phyloP scores from a whole-genome alignment of 2,329 filamentous ascomycete genomes.

The Penicillium paneum region DNA sequence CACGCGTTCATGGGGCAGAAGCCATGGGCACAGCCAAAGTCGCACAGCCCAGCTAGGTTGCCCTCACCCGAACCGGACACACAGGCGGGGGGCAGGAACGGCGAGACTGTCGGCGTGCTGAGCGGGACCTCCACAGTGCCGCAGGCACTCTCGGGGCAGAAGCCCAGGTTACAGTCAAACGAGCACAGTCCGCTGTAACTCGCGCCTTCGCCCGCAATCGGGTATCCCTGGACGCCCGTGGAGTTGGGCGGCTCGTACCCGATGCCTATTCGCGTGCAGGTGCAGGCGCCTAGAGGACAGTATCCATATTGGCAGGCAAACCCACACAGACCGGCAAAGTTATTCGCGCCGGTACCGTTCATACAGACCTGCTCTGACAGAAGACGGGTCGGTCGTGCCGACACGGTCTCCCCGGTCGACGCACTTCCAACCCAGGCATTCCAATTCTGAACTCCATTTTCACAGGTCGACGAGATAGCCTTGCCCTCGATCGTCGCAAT shows the following conservation, averaged over 20 bases:
- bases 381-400: not conserved
- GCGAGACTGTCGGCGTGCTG: constrained; percentile 7
- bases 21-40: not conserved
- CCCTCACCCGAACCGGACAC: not conserved
- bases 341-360: not conserved
- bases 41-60: not conserved
- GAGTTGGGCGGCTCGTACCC: not conserved
- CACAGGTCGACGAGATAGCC: not conserved
- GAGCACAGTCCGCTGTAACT: constrained; percentile 15
- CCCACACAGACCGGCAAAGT: not conserved
- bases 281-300: constrained; percentile 9
- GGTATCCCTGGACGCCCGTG: constrained; percentile 7
- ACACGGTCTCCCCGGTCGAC: not conserved
- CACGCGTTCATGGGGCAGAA: not conserved
- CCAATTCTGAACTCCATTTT: not conserved
- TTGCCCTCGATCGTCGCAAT: not conserved
- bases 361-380: not conserved
- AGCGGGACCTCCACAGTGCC: constrained; percentile 8
- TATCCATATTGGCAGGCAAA: not conserved
- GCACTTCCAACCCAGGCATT: constrained; percentile 6
- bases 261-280: constrained; percentile 2
- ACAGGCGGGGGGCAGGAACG: constrained; percentile 2
- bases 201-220: constrained; percentile 6
- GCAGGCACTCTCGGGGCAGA: constrained; percentile 6
- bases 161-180: constrained; percentile 11